phyloP scores from a whole-genome alignment of 345 rosid genomes.

The Trapa incisa region DNA sequence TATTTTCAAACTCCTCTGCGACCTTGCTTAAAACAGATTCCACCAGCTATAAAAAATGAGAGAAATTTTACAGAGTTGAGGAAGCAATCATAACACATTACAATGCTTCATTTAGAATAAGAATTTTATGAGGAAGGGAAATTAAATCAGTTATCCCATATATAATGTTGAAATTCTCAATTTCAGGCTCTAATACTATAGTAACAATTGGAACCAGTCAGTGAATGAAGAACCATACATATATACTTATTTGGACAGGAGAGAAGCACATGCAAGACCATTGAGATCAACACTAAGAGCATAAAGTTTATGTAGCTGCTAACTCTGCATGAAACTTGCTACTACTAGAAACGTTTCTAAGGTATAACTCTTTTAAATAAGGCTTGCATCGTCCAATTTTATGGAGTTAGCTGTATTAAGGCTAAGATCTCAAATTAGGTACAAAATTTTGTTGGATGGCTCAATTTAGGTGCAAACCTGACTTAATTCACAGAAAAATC shows the following conservation, averaged over 20 bases:
- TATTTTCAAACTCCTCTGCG: conserved; percentile 74
- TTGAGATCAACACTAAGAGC: not conserved
- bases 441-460: too few relatives aligned
- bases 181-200: not conserved
- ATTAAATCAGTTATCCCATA: not conserved
- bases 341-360: not conserved
- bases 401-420: not conserved
- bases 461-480: too few relatives aligned
- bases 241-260: not conserved
- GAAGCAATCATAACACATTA: not conserved
- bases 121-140: not conserved
- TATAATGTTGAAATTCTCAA: not conserved
- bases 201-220: not conserved
- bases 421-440: too few relatives aligned
- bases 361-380: not conserved
- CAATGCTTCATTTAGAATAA: not conserved
- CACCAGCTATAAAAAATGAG: conserved; percentile 43
- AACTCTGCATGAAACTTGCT: not conserved
- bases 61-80: conserved; percentile 4
- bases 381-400: not conserved
- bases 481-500: too few relatives aligned
- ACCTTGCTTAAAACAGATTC: conserved; percentile 85
- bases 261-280: not conserved
- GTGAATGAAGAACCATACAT: not conserved
- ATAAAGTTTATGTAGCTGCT: not conserved